A percentile compares a stretch with the other conserved stretches of the same genome.
These are phyloP conservation scores for Pythium aphanidermatum DNA, from an alignment of 352 stramenopile species.

Conservation along the genomic window DNA sequence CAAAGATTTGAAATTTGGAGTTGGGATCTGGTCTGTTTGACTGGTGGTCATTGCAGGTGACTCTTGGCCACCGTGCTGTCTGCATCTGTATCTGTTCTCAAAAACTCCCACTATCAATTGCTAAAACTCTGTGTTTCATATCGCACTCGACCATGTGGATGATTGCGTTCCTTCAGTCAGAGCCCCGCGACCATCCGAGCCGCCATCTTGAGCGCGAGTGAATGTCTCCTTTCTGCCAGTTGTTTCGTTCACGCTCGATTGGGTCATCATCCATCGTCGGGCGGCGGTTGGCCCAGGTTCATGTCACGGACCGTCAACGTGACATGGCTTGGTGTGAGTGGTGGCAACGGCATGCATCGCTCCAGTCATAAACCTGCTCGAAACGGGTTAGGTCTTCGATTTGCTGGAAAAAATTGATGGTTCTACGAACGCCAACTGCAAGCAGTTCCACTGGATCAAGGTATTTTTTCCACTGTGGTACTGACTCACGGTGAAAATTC, in stretches of 20 bases:
- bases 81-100: constrained; percentile 15
- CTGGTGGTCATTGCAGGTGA: no score
- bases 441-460: constrained; percentile 3
- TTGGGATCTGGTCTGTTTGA: no score
- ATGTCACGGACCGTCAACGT: constrained; percentile 8
- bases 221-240: background rate
- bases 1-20: no score
- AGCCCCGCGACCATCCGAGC: no score
- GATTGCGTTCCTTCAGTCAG: constrained; percentile 12
- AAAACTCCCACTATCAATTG: background rate
- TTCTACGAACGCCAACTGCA: constrained; percentile 1
- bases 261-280: constrained; percentile 5
- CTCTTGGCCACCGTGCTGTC: background rate
- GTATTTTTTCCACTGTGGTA: background rate
- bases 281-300: constrained; percentile 1
- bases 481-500: background rate
- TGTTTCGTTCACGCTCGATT: constrained; percentile 8
- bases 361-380: constrained; percentile 14
- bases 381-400: constrained; percentile 9
- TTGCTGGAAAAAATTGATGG: constrained; percentile 11
- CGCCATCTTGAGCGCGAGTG: constrained; percentile 1
- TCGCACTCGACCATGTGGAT: constrained; percentile 1
- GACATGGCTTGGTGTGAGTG: constrained; percentile 1
- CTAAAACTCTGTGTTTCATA: constrained; percentile 13
- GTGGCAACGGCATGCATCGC: constrained; percentile 9